Conservation (phyloP, 2,329 filamentous ascomycete species). For the Chaetomium strumarium region DNA sequence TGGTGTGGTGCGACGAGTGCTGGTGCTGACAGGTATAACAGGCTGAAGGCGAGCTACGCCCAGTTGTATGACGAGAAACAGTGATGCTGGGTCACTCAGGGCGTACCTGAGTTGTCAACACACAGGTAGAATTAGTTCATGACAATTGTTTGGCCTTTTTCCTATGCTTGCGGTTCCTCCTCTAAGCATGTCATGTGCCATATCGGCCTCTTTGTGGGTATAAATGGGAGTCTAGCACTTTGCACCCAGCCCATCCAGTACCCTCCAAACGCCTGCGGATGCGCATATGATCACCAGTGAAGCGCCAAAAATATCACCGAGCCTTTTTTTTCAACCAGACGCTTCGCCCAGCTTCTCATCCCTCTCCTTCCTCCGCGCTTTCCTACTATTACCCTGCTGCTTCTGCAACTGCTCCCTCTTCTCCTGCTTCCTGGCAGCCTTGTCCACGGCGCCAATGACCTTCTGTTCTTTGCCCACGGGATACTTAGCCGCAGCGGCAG, state of each 20-base stretch:
- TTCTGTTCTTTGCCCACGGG: conserved; percentile 48
- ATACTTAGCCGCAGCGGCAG: conserved; percentile 57
- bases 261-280: neutral
- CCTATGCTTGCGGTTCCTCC: neutral
- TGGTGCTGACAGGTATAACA: conserved; percentile 9
- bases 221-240: neutral
- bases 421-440: conserved; percentile 49
- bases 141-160: neutral
- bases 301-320: neutral
- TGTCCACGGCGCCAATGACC: conserved; percentile 49
- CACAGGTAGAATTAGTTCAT: neutral
- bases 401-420: conserved; percentile 46
- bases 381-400: conserved; percentile 13
- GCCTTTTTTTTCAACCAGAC: neutral
- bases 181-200: neutral
- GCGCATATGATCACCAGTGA: neutral
- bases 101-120: neutral
- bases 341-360: conserved; percentile 20
- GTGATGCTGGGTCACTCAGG: neutral
- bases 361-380: conserved; percentile 23
- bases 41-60: conserved; percentile 52
- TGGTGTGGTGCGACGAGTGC: neutral
- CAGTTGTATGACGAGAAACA: conserved; percentile 45
- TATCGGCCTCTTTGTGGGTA: neutral
- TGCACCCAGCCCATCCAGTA: neutral